Conservation (phyloP, 169 alveolate genomes). For the Plasmodium adleri region DNA sequence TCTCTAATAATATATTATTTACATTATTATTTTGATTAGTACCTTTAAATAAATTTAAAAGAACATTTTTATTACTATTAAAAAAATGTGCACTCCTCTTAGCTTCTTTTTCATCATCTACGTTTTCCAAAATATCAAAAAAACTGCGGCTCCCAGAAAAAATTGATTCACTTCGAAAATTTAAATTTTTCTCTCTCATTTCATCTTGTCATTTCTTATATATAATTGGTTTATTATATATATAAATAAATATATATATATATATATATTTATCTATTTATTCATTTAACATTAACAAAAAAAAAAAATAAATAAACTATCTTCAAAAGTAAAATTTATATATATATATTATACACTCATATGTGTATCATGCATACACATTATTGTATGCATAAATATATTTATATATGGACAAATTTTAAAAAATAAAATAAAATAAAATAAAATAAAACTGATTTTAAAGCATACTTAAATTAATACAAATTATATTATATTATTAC, state of each 20-base stretch:
- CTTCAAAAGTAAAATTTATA: no score
- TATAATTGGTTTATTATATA: not conserved
- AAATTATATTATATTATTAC: no score
- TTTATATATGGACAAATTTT: no score
- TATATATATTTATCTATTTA: not conserved
- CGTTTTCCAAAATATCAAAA: slow-evolving; percentile 51
- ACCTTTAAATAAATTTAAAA: slow-evolving; percentile 41
- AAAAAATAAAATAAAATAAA: no score
- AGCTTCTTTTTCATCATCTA: slow-evolving; percentile 73
- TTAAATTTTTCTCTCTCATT: slow-evolving; percentile 63
- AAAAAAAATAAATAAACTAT: not conserved
- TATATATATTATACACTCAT: no score
- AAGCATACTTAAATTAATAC: no score
- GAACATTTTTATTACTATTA: slow-evolving; percentile 55
- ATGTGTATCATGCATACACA: no score
- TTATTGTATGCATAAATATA: no score
- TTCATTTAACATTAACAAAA: slow-evolving; percentile 1
- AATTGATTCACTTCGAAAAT: slow-evolving; percentile 63
- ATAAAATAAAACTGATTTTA: no score
- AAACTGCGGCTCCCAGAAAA: slow-evolving; percentile 22
- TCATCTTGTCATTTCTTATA: slow-evolving; percentile 46
- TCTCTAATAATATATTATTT: slow-evolving; percentile 5
- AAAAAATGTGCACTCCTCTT: slow-evolving; percentile 63
- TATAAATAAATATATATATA: not conserved
- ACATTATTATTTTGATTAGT: slow-evolving; percentile 25